Evolutionary conservation across 345 rosid species (phyloP).

Genomic region (Angophora floribunda): DNA sequence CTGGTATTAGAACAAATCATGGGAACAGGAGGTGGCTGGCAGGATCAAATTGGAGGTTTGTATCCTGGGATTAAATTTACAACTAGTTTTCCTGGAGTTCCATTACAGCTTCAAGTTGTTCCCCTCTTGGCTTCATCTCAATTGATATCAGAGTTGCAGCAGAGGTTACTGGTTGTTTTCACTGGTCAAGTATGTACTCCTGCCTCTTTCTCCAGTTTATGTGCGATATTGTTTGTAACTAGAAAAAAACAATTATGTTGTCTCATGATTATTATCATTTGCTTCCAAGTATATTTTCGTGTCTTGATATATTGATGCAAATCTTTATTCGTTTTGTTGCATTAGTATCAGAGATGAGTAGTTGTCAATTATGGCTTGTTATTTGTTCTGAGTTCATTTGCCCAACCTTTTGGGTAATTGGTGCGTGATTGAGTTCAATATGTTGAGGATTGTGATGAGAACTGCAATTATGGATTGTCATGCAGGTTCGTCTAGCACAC

Average conservation of each 20-base stretch:
- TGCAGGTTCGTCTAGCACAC: slow-evolving; percentile 92
- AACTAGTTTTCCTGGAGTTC: slow-evolving; percentile 84
- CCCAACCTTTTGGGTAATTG: not conserved
- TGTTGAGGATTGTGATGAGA: not conserved
- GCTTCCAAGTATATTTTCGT: not conserved
- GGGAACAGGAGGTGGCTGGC: slow-evolving; percentile 99
- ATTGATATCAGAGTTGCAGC: slow-evolving; percentile 57
- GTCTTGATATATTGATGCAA: not conserved
- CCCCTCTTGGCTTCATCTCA: slow-evolving; percentile 67
- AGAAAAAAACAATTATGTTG: not conserved
- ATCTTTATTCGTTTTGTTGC: not conserved
- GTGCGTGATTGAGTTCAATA: not conserved
- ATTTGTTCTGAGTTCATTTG: not conserved
- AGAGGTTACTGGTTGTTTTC: slow-evolving; percentile 78
- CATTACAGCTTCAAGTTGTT: slow-evolving; percentile 77
- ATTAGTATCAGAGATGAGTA: not conserved
- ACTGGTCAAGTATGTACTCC: slow-evolving; percentile 77
- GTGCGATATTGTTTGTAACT: not conserved
- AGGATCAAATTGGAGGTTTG: slow-evolving; percentile 94
- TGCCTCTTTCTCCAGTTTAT: not conserved
- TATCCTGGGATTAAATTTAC: slow-evolving; percentile 89
- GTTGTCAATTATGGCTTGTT: not conserved
- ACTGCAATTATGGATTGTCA: not conserved
- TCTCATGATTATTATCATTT: not conserved
- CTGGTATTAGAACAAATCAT: slow-evolving; percentile 90